These are phyloP conservation scores for Tetracladium maxilliforme DNA, from an alignment of 2,329 filamentous ascomycete genomes.

Conservation along the genomic window DNA sequence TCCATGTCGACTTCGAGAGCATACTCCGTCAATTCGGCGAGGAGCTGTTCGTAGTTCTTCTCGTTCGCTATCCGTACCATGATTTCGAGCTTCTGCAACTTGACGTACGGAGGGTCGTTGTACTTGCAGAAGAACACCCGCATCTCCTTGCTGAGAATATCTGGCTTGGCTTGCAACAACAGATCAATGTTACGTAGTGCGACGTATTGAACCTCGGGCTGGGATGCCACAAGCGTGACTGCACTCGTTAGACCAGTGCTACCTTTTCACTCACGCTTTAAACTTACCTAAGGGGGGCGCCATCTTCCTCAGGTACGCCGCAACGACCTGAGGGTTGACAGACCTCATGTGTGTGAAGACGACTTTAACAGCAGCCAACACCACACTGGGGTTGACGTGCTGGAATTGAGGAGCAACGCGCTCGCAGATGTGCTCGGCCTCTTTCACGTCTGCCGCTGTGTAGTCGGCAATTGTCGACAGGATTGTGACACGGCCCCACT, in stretches of 20 bases:
- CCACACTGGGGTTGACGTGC: conserved; percentile 94
- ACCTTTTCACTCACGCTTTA: not conserved
- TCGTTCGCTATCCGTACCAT: conserved; percentile 99
- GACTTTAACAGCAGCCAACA: conserved; percentile 92
- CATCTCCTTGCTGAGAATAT: conserved; percentile 93
- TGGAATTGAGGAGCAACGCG: conserved; percentile 93
- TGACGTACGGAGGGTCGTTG: conserved; percentile 95
- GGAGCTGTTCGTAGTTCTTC: conserved; percentile 84
- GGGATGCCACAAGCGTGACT: conserved; percentile 93
- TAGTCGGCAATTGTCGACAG: conserved; percentile 83
- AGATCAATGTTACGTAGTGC: conserved; percentile 93
- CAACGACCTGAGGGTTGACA: conserved; percentile 62
- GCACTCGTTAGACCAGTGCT: conserved; percentile 5
- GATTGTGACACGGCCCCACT: conserved; percentile 95
- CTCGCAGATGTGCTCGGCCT: conserved; percentile 97
- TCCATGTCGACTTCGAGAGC: conserved; percentile 98
- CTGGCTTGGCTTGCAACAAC: conserved; percentile 85
- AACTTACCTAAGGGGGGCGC: conserved; percentile 73
- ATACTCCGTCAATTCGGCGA: conserved; percentile 93
- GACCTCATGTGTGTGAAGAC: conserved; percentile 94
- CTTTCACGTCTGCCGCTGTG: conserved; percentile 73
- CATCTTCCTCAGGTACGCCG: conserved; percentile 96
- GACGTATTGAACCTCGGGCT: conserved; percentile 95
- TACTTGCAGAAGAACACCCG: conserved; percentile 99
- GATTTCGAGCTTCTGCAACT: conserved; percentile 94